A percentile compares a stretch with the other conserved stretches of the same genome.
Evolutionary conservation across 331 rosid species (phyloP).

Genomic region (Pyrus hybrid): DNA sequence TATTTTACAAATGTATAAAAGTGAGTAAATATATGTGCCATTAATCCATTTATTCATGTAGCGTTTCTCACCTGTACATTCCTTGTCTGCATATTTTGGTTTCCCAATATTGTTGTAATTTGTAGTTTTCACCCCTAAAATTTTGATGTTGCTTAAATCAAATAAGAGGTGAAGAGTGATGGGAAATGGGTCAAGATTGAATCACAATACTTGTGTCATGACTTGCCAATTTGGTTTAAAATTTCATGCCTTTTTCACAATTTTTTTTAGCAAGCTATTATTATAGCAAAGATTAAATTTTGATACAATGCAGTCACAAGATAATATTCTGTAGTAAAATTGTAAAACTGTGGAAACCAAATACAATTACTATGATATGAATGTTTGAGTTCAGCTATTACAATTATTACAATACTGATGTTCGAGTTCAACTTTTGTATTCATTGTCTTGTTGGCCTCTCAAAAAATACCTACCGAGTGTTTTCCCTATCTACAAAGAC

Average conservation of each 20-base stretch:
- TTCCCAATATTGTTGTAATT: background rate
- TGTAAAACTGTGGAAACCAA: background rate
- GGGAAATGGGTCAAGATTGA: background rate
- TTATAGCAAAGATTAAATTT: too few species aligned
- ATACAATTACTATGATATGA: background rate
- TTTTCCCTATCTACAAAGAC: too few species aligned
- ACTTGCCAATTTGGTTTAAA: too few species aligned
- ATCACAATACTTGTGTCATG: background rate
- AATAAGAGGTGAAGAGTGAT: background rate
- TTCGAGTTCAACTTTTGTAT: too few species aligned
- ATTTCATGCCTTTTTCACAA: too few species aligned
- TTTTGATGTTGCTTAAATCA: background rate
- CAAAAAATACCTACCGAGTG: too few species aligned
- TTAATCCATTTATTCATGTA: background rate
- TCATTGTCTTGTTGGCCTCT: too few species aligned
- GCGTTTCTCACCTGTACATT: background rate
- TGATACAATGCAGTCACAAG: background rate
- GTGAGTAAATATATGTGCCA: background rate
- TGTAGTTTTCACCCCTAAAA: background rate
- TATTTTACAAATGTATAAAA: background rate
- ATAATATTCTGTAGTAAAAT: too few species aligned
- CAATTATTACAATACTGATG: too few species aligned
- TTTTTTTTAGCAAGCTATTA: too few species aligned
- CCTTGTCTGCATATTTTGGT: background rate
- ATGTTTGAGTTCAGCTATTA: too few species aligned